Conservation (phyloP, 768 basidiomycete genomes). For the Mycena polygramma region DNA sequence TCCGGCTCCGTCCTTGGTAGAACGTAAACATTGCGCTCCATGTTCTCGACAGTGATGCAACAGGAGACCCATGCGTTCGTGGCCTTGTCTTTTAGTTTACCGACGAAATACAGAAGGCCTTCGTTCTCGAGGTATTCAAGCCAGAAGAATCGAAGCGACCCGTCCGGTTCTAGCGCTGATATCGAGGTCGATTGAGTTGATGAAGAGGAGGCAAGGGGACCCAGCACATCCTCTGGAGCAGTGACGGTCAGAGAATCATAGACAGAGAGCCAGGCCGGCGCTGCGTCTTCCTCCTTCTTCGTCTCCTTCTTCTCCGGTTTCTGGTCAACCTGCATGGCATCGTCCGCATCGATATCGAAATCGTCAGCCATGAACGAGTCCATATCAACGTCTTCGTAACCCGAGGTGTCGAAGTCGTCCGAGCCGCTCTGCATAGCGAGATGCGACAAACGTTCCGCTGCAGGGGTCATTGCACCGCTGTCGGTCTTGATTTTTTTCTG, state of each 20-base stretch:
- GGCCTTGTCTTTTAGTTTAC: slow-evolving; percentile 88
- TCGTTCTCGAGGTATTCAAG: slow-evolving; percentile 92
- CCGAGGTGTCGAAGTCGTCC: slow-evolving; percentile 56
- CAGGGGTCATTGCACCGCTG: slow-evolving; percentile 63
- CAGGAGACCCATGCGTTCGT: slow-evolving; percentile 83
- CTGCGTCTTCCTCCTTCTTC: slow-evolving; percentile 61
- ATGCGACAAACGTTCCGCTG: slow-evolving; percentile 68
- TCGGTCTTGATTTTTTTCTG: slow-evolving; percentile 72
- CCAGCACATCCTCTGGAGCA: slow-evolving; percentile 68
- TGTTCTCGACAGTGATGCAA: slow-evolving; percentile 84
- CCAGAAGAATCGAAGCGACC: slow-evolving; percentile 94
- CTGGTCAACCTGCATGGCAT: slow-evolving; percentile 45
- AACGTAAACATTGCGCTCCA: slow-evolving; percentile 93
- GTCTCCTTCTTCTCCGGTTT: slow-evolving; percentile 48
- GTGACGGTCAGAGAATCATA: slow-evolving; percentile 79
- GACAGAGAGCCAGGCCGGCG: slow-evolving; percentile 79
- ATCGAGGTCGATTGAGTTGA: slow-evolving; percentile 55
- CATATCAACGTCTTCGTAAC: slow-evolving; percentile 72
- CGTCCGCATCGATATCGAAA: slow-evolving; percentile 53
- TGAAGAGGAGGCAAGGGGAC: slow-evolving; percentile 54
- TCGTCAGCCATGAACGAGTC: slow-evolving; percentile 74
- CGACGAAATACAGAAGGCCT: slow-evolving; percentile 89
- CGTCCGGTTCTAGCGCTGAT: slow-evolving; percentile 84
- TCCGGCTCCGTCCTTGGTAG: slow-evolving; percentile 78
- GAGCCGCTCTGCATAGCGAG: slow-evolving; percentile 70